phyloP scores from a whole-genome alignment of 495 filamentous ascomycete species.

The Aspergillus affinis region DNA sequence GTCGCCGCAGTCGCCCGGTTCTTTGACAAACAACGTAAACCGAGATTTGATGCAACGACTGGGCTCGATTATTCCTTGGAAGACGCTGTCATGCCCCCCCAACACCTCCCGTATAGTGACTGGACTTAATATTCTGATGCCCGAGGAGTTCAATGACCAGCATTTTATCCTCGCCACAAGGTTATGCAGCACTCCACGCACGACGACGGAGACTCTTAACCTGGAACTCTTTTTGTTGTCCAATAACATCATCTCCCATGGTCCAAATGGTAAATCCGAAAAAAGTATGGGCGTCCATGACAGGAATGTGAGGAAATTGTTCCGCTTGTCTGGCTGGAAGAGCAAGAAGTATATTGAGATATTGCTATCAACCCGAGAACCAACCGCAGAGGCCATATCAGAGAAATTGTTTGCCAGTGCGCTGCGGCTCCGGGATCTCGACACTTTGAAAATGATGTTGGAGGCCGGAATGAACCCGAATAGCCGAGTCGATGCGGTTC shows the following conservation, averaged over 20 bases:
- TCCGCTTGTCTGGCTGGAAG: constrained; percentile 12
- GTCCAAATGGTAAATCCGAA: neutral
- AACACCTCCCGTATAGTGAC: constrained; percentile 10
- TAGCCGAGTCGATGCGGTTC: constrained; percentile 5
- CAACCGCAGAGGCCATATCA: constrained; percentile 12
- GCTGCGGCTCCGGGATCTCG: constrained; percentile 6
- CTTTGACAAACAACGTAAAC: constrained; percentile 2
- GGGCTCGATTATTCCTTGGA: constrained; percentile 13
- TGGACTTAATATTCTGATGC: constrained; percentile 16
- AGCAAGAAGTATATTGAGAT: constrained; percentile 1
- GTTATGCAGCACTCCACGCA: constrained; percentile 4
- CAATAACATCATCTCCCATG: constrained; percentile 14
- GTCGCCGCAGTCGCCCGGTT: neutral
- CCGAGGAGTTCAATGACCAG: constrained; percentile 10
- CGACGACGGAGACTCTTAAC: constrained; percentile 1
- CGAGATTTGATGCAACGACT: constrained; percentile 7
- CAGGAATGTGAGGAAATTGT: constrained; percentile 12
- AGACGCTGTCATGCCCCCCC: constrained; percentile 1
- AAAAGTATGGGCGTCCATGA: constrained; percentile 7
- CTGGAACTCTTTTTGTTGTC: constrained; percentile 16
- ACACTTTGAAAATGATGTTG: constrained; percentile 8
- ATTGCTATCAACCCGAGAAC: constrained; percentile 9
- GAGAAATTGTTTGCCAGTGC: constrained; percentile 15
- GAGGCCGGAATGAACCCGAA: constrained; percentile 11
- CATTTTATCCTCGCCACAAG: constrained; percentile 2